Percentiles rank a stretch among this genome's conserved stretches.
Evolutionary conservation across 768 basidiomycete species (phyloP).

Genomic region (Russula ochroleuca): DNA sequence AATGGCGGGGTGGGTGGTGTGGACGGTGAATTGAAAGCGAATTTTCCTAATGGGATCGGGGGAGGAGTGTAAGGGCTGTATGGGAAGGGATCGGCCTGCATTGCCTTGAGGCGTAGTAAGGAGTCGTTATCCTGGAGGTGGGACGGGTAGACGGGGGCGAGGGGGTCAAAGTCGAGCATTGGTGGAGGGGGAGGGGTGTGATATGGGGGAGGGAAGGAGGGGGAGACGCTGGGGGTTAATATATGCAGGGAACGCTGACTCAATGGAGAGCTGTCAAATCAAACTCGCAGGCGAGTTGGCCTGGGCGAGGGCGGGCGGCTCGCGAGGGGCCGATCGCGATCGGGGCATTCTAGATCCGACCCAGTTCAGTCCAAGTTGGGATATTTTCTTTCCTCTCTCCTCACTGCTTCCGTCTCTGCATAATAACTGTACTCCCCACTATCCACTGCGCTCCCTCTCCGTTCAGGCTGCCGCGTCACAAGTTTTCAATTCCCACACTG

Average conservation of each 20-base stretch:
- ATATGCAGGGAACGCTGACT: slow-evolving; percentile 20
- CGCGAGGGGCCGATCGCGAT: slow-evolving; percentile 20
- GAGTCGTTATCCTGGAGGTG: slow-evolving; percentile 14
- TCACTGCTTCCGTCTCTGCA: no score
- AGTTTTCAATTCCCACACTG: not conserved
- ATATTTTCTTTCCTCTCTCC: not conserved
- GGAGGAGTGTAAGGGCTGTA: slow-evolving; percentile 14
- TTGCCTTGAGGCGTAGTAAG: slow-evolving; percentile 2
- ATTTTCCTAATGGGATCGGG: not conserved
- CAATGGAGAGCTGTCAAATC: not conserved
- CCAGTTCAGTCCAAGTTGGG: slow-evolving; percentile 14
- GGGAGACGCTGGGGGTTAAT: slow-evolving; percentile 20
- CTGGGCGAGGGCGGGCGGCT: not conserved
- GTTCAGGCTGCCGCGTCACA: no score
- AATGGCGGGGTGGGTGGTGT: not conserved
- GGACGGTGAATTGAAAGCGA: slow-evolving; percentile 1
- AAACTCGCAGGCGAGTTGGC: not conserved
- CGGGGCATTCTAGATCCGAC: slow-evolving; percentile 25
- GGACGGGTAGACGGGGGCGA: slow-evolving; percentile 9
- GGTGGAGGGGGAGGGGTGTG: not conserved
- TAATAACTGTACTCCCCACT: no score
- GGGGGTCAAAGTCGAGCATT: slow-evolving; percentile 23
- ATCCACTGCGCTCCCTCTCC: not conserved
- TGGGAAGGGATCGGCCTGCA: slow-evolving; percentile 15
- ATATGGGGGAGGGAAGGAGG: not conserved